Evolutionary conservation across 2,329 filamentous ascomycete genomes (phyloP).

Genomic region (Penicillium sp.): DNA sequence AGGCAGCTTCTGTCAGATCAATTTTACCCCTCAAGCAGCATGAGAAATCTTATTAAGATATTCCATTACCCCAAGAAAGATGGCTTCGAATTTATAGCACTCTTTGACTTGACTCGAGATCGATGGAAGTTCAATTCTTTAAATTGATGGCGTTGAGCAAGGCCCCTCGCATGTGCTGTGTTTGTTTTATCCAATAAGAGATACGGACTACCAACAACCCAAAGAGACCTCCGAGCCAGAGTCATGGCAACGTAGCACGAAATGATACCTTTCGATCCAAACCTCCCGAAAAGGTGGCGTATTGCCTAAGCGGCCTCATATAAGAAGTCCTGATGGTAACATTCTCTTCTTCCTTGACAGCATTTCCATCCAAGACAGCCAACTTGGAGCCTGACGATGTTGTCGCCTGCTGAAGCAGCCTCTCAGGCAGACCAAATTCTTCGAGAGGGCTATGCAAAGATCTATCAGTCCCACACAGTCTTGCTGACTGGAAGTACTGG

Average conservation of each 20-base stretch:
- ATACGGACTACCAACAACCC: neutral
- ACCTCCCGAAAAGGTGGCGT: neutral
- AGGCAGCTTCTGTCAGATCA: neutral
- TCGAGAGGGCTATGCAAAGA: slow-evolving; percentile 26
- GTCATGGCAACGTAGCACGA: neutral
- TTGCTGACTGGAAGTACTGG: slow-evolving; percentile 34
- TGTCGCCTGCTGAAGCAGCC: neutral
- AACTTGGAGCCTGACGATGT: slow-evolving; percentile 2
- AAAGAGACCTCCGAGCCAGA: neutral
- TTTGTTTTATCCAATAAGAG: neutral
- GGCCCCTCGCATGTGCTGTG: too few species aligned
- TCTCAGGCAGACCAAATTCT: slow-evolving; percentile 18
- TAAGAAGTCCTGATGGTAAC: neutral
- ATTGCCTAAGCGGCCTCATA: neutral
- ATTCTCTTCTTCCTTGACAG: too few species aligned
- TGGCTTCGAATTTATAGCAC: neutral
- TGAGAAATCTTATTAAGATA: neutral
- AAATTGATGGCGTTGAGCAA: neutral
- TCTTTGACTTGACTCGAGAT: neutral
- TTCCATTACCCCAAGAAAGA: neutral
- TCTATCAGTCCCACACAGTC: slow-evolving; percentile 28
- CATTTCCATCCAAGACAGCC: too few species aligned
- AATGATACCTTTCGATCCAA: neutral
- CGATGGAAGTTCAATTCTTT: neutral
- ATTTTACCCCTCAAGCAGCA: neutral